Conservation (phyloP, 2,329 filamentous ascomycete species). For the Cladorrhinum sp. region DNA sequence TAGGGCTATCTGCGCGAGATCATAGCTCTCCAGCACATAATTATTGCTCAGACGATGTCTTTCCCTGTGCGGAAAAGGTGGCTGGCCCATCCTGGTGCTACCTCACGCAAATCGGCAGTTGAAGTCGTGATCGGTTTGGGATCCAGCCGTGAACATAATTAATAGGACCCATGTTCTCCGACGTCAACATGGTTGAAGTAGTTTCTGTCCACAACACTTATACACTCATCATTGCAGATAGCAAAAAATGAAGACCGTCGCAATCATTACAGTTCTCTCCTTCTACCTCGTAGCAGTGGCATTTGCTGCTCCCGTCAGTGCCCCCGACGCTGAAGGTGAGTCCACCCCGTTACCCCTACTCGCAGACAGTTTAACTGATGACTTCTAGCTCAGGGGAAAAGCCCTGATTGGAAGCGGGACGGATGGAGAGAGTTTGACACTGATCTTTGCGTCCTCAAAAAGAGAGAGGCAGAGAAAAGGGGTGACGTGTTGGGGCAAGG, state of each 20-base stretch:
- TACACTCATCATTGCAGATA: not conserved
- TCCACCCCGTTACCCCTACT: not conserved
- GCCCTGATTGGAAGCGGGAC: not conserved
- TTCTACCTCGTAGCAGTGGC: not conserved
- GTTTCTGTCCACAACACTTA: not conserved
- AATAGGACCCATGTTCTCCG: not conserved
- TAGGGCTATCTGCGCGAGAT: not conserved
- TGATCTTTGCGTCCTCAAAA: slow-evolving; percentile 8
- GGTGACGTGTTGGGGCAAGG: not conserved
- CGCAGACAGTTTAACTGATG: not conserved
- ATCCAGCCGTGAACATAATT: not conserved
- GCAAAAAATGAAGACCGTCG: not conserved
- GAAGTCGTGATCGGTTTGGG: not conserved
- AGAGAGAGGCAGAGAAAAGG: not conserved
- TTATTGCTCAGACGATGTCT: not conserved
- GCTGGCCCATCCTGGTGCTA: not conserved
- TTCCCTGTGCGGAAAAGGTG: not conserved
- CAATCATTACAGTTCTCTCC: not conserved
- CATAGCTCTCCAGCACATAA: too few relatives aligned
- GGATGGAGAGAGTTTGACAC: slow-evolving; percentile 9
- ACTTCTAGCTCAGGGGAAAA: not conserved
- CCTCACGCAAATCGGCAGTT: not conserved
- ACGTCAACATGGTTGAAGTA: not conserved
- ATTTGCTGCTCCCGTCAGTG: not conserved
- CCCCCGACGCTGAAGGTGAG: not conserved